phyloP scores from a whole-genome alignment of 805 yeast genomes.

The Candida ortonii region DNA sequence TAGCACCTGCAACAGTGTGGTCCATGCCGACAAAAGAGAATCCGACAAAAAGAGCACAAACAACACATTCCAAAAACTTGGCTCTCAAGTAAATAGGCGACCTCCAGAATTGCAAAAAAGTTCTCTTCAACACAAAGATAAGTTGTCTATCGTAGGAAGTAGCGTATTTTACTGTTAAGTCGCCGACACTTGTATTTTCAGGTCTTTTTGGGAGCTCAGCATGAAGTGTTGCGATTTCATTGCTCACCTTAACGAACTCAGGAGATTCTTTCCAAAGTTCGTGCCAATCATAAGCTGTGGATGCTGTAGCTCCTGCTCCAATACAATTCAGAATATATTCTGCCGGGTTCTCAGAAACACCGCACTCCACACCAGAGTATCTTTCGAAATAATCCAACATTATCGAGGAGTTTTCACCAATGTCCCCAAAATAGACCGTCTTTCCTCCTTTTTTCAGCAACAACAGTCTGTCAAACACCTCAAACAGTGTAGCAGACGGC shows the following conservation, averaged over 20 bases:
- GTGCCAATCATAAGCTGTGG: slow-evolving; percentile 57
- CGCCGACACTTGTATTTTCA: slow-evolving; percentile 24
- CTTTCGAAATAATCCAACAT: slow-evolving; percentile 46
- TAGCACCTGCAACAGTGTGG: slow-evolving; percentile 50
- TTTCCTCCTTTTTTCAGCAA: slow-evolving; percentile 51
- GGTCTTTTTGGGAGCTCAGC: slow-evolving; percentile 30
- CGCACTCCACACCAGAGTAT: slow-evolving; percentile 65
- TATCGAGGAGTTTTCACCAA: slow-evolving; percentile 43
- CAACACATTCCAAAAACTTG: slow-evolving; percentile 42
- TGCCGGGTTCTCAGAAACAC: slow-evolving; percentile 64
- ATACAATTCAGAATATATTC: slow-evolving; percentile 71
- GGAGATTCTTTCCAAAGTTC: slow-evolving; percentile 53
- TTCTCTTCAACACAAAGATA: slow-evolving; percentile 38
- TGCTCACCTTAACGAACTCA: slow-evolving; percentile 32
- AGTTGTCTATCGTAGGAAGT: slow-evolving; percentile 43
- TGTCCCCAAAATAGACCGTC: slow-evolving; percentile 53
- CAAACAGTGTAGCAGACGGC: slow-evolving; percentile 46
- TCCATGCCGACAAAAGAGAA: slow-evolving; percentile 60
- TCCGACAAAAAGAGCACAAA: slow-evolving; percentile 49
- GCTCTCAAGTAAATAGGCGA: slow-evolving; percentile 51
- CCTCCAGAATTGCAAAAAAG: slow-evolving; percentile 45
- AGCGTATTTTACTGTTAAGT: slow-evolving; percentile 37
- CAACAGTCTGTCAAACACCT: slow-evolving; percentile 41
- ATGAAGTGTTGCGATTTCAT: slow-evolving; percentile 32
- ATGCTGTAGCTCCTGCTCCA: slow-evolving; percentile 80